These are phyloP conservation scores for Coleophoma cylindrospora DNA, from an alignment of 2,329 filamentous ascomycete species.

Conservation along the genomic window DNA sequence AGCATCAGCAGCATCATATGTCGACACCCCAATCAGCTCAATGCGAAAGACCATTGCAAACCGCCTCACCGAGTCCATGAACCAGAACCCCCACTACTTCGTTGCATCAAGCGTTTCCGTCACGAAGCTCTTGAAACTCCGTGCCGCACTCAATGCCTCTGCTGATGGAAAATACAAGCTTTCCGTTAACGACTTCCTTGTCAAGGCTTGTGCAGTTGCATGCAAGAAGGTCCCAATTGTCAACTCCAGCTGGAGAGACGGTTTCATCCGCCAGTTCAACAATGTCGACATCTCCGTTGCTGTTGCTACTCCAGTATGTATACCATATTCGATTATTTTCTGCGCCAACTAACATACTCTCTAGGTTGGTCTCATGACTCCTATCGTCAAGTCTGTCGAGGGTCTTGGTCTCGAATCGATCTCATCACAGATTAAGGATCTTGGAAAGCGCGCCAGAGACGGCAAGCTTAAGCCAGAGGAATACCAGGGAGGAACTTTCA, in stretches of 20 bases:
- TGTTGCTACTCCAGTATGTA: conserved; percentile 39
- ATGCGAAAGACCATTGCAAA: conserved; percentile 98
- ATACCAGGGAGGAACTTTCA: conserved; percentile 98
- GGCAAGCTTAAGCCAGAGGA: conserved; percentile 99
- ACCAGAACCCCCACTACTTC: conserved; percentile 98
- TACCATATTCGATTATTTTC: background rate
- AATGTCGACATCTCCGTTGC: conserved; percentile 93
- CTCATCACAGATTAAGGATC: conserved; percentile 86
- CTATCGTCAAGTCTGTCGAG: conserved; percentile 89
- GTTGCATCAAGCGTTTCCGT: conserved; percentile 90
- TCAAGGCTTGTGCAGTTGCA: conserved; percentile 89
- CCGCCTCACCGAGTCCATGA: conserved; percentile 82
- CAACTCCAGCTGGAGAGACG: conserved; percentile 93
- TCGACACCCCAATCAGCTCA: conserved; percentile 77
- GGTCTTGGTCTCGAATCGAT: conserved; percentile 83
- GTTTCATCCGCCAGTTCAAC: conserved; percentile 88
- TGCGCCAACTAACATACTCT: background rate
- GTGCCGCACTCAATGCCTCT: conserved; percentile 83
- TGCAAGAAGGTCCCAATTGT: conserved; percentile 91
- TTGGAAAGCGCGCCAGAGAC: conserved; percentile 92
- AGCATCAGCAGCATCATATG: conserved; percentile 62
- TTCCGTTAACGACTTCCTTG: conserved; percentile 98
- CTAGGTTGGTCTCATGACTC: conserved; percentile 81
- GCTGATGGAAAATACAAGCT: conserved; percentile 96
- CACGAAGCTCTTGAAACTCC: conserved; percentile 91